Conservation (phyloP, 768 basidiomycete species). For the Suillus ampliporus region DNA sequence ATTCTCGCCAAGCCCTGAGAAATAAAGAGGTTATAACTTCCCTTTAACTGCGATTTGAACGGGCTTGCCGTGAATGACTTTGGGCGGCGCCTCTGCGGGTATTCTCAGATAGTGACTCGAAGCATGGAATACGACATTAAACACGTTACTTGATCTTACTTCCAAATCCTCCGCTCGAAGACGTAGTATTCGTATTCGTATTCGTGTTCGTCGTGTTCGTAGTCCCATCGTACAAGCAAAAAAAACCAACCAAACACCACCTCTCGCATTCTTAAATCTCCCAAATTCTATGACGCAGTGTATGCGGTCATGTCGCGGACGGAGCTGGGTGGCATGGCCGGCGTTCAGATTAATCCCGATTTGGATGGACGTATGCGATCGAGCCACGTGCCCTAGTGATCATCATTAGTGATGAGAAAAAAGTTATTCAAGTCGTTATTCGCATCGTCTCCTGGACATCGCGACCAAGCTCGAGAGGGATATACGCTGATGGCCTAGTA, state of each 20-base stretch:
- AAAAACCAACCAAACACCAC: too few species aligned
- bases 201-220: background rate
- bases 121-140: too few species aligned
- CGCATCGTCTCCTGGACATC: conserved; percentile 7
- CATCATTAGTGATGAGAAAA: background rate
- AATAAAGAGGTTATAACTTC: conserved; percentile 12
- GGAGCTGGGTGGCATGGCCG: too few species aligned
- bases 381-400: conserved; percentile 5
- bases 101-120: background rate
- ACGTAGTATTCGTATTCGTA: background rate
- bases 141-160: conserved; percentile 26
- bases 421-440: background rate
- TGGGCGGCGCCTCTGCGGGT: conserved; percentile 39
- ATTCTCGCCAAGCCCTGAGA: conserved; percentile 49
- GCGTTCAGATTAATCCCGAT: background rate
- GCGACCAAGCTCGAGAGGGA: conserved; percentile 1
- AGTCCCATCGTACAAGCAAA: conserved; percentile 8
- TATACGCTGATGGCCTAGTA: background rate
- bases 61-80: conserved; percentile 42
- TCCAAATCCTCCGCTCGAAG: conserved; percentile 15
- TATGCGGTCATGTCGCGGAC: conserved; percentile 11
- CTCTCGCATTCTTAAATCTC: background rate
- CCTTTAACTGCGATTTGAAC: background rate
- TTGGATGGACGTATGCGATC: background rate
- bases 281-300: conserved; percentile 12